These are phyloP conservation scores for Poa annua DNA, from an alignment of 176 grass and related monocot genomes.

Conservation along the genomic window DNA sequence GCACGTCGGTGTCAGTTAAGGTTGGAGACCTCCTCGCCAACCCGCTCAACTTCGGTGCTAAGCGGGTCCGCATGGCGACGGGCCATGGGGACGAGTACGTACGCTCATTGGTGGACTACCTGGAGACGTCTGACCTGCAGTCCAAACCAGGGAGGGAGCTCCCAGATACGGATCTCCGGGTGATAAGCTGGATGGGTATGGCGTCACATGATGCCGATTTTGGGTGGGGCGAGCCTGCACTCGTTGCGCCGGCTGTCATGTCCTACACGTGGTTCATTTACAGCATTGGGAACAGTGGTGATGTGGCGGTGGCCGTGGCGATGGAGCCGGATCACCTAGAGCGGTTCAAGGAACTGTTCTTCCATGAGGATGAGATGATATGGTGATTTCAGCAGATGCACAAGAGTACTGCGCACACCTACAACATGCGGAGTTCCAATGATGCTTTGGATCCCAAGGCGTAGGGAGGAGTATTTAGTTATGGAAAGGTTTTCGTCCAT, in stretches of 20 bases:
- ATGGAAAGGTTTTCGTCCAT: too few relatives aligned
- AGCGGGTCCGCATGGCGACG: conserved; percentile 27
- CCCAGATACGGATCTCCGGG: conserved; percentile 37
- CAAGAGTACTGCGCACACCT: too few relatives aligned
- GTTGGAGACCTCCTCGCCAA: conserved; percentile 41
- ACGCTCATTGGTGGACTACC: conserved; percentile 44
- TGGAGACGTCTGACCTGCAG: conserved; percentile 32
- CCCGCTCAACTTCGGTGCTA: neutral
- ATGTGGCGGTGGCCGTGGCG: conserved; percentile 28
- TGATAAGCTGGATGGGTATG: conserved; percentile 61
- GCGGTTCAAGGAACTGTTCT: conserved; percentile 55
- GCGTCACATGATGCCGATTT: conserved; percentile 52
- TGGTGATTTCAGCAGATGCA: too few relatives aligned
- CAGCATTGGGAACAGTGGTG: conserved; percentile 39
- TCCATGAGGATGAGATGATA: conserved; percentile 20
- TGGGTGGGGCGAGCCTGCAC: conserved; percentile 58
- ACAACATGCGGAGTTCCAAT: too few relatives aligned
- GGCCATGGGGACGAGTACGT: conserved; percentile 39
- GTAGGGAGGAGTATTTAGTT: too few relatives aligned
- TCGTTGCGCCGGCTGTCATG: conserved; percentile 46
- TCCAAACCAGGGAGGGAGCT: conserved; percentile 22
- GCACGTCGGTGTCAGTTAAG: conserved; percentile 18
- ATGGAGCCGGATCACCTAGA: conserved; percentile 45
- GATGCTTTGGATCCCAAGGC: too few relatives aligned
- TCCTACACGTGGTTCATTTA: conserved; percentile 46